These are phyloP conservation scores for Vitis hybrid DNA, from an alignment of 177 flowering plant genomes.

Conservation along the genomic window DNA sequence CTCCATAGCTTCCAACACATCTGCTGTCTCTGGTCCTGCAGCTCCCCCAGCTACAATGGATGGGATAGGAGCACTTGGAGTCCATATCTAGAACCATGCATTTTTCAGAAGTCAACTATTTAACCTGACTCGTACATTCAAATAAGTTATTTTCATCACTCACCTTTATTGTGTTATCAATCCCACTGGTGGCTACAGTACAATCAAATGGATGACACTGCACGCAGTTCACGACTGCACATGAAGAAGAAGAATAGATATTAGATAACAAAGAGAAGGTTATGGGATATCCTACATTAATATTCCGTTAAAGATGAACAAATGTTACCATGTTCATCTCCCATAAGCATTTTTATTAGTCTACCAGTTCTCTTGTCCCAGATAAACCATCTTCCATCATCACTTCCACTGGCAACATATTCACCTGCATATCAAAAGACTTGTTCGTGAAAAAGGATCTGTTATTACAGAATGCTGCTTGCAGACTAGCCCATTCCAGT, in stretches of 20 bases:
- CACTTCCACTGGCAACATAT: constrained; percentile 94
- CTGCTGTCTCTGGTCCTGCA: constrained; percentile 68
- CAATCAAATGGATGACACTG: constrained; percentile 93
- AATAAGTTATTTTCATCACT: constrained; percentile 10
- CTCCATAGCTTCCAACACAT: constrained; percentile 72
- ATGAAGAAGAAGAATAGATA: constrained; percentile 6
- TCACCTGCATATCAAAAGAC: constrained; percentile 52
- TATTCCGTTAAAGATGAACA: background rate
- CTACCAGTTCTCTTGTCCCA: constrained; percentile 96
- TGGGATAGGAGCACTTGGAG: constrained; percentile 69
- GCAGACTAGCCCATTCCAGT: background rate
- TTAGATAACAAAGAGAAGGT: constrained; percentile 3
- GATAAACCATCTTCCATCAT: constrained; percentile 98
- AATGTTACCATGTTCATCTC: constrained; percentile 85
- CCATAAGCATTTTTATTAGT: constrained; percentile 81
- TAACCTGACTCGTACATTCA: background rate
- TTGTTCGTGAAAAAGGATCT: background rate
- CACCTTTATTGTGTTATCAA: constrained; percentile 91
- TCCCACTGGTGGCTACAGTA: constrained; percentile 92
- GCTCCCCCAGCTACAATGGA: constrained; percentile 78
- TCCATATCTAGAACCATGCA: constrained; percentile 69
- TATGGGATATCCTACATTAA: background rate
- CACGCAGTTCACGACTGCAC: constrained; percentile 88
- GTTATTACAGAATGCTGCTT: background rate
- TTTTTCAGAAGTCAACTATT: background rate